Evolutionary conservation across 805 yeast species (phyloP).

Genomic region (Maudiozyma turicensis): DNA sequence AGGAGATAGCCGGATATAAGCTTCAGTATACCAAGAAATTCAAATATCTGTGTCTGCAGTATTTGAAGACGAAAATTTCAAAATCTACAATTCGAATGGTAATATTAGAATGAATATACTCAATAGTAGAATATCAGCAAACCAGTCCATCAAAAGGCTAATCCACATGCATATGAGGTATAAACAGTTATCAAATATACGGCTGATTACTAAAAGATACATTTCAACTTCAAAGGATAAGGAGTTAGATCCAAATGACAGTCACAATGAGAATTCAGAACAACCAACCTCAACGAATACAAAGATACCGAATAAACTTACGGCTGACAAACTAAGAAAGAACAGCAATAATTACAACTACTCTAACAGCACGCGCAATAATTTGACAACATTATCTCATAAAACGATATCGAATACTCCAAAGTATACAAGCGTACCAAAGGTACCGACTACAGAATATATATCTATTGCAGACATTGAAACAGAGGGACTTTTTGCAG

Average conservation of each 20-base stretch:
- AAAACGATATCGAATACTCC: too few species aligned
- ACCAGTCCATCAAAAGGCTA: neutral
- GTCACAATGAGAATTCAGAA: neutral
- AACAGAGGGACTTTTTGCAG: slow-evolving; percentile 36
- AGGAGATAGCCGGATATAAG: too few species aligned
- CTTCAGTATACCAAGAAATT: too few species aligned
- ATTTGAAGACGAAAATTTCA: too few species aligned
- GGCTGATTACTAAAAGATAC: neutral
- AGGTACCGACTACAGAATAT: slow-evolving; percentile 23
- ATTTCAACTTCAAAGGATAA: neutral
- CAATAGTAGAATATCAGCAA: too few species aligned
- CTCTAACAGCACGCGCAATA: too few species aligned
- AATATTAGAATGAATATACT: too few species aligned
- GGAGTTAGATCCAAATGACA: neutral
- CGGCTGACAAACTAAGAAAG: neutral
- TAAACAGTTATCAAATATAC: neutral
- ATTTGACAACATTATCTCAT: too few species aligned
- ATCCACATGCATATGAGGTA: neutral
- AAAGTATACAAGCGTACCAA: slow-evolving; percentile 13
- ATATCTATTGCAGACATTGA: slow-evolving; percentile 22
- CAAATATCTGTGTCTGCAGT: too few species aligned
- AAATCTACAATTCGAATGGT: too few species aligned
- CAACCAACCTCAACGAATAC: neutral
- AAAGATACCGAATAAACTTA: neutral
- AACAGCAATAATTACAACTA: neutral